phyloP scores from a whole-genome alignment of 345 rosid genomes.

The Gossypium anomalum region DNA sequence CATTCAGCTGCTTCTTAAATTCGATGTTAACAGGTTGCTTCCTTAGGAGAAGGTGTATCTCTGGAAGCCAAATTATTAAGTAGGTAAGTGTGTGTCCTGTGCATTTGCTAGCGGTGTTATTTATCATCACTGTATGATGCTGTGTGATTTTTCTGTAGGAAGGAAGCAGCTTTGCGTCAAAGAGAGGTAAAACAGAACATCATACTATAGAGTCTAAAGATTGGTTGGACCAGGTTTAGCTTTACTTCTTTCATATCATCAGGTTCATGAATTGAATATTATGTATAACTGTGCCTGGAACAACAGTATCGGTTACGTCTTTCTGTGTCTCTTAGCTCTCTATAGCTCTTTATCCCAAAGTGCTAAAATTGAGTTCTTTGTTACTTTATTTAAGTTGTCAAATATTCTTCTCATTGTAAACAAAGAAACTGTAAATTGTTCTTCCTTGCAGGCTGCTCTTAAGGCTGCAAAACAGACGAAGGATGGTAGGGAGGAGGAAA shows the following conservation, averaged over 20 bases:
- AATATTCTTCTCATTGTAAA: background rate
- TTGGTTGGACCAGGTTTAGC: background rate
- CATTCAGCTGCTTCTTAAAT: constrained; percentile 9
- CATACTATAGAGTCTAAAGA: background rate
- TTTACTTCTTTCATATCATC: background rate
- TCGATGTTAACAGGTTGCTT: constrained; percentile 65
- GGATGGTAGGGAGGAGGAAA: constrained; percentile 71
- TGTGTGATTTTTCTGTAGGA: constrained; percentile 14
- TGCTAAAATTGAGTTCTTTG: constrained; percentile 1
- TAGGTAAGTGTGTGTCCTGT: constrained; percentile 46
- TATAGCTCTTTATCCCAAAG: background rate
- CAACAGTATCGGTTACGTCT: background rate
- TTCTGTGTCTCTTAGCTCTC: background rate
- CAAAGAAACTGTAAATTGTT: background rate
- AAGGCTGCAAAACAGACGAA: constrained; percentile 76
- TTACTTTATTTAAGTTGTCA: background rate
- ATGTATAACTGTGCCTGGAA: constrained; percentile 6
- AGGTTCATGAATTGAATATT: background rate
- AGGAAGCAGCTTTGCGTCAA: constrained; percentile 26
- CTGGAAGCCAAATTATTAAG: constrained; percentile 87
- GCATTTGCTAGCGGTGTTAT: constrained; percentile 16
- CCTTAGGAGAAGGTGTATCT: constrained; percentile 95
- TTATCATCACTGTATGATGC: constrained; percentile 14
- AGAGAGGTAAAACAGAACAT: constrained; percentile 15
- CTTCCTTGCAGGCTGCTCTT: constrained; percentile 70